Conservation (phyloP, 768 basidiomycete species). For the Russula sp. region DNA sequence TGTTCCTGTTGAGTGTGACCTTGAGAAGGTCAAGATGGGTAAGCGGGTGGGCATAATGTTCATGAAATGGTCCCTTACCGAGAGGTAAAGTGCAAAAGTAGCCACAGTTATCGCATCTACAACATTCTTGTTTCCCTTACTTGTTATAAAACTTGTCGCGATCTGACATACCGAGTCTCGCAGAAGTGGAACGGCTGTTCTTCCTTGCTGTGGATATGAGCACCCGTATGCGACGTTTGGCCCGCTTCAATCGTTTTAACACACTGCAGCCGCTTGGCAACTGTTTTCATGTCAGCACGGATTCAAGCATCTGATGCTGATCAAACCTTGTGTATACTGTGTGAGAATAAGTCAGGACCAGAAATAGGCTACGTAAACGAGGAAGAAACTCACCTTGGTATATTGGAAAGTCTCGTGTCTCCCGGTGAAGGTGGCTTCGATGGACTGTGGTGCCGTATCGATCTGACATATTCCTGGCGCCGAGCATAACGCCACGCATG, state of each 20-base stretch:
- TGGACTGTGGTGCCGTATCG: conserved; percentile 50
- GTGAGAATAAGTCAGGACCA: background rate
- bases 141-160: background rate
- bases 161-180: conserved; percentile 36
- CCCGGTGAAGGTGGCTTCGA: conserved; percentile 58
- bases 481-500: conserved; percentile 40
- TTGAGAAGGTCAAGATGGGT: conserved; percentile 25
- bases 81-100: conserved; percentile 55
- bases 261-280: conserved; percentile 46
- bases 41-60: background rate
- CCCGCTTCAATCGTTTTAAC: conserved; percentile 42
- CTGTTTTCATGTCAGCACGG: conserved; percentile 28
- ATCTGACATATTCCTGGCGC: conserved; percentile 52
- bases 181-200: conserved; percentile 48
- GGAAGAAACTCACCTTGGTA: conserved; percentile 44
- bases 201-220: conserved; percentile 45
- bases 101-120: conserved; percentile 48
- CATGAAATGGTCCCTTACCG: conserved; percentile 32
- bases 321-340: conserved; percentile 51
- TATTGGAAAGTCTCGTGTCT: conserved; percentile 57
- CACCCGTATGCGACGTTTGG: conserved; percentile 38
- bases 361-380: background rate
- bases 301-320: background rate
- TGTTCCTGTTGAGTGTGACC: conserved; percentile 57
- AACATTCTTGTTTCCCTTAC: background rate